These are phyloP conservation scores for Miscanthus sacchariflorus DNA, from an alignment of 202 grass and related monocot species.

Conservation along the genomic window DNA sequence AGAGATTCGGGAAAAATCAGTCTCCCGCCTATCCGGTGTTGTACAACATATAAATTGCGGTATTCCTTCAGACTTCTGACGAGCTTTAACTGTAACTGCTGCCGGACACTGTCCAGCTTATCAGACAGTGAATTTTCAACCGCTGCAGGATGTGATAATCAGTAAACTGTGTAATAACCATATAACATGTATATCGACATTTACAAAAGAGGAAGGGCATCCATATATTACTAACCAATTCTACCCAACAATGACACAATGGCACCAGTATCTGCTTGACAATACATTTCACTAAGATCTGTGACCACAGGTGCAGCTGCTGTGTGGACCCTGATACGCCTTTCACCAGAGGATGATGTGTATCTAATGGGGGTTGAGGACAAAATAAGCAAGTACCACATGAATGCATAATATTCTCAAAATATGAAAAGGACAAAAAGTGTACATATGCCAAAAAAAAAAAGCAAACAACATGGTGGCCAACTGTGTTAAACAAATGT, in stretches of 20 bases:
- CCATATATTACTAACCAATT: conserved; percentile 64
- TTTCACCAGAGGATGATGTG: conserved; percentile 94
- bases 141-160: conserved; percentile 59
- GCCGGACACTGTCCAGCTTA: conserved; percentile 89
- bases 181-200: conserved; percentile 30
- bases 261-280: conserved; percentile 92
- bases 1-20: conserved; percentile 94
- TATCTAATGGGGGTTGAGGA: conserved; percentile 80
- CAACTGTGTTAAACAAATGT: neutral
- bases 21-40: conserved; percentile 83
- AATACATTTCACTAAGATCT: conserved; percentile 99
- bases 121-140: conserved; percentile 92
- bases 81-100: conserved; percentile 88
- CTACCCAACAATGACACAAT: conserved; percentile 79
- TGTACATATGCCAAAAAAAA: conserved; percentile 11
- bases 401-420: conserved; percentile 26
- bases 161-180: conserved; percentile 36
- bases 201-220: conserved; percentile 23
- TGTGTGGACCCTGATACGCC: conserved; percentile 97
- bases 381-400: conserved; percentile 46
- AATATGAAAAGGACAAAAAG: conserved; percentile 8
- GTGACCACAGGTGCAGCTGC: conserved; percentile 91
- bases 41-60: conserved; percentile 81
- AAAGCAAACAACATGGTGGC: neutral
- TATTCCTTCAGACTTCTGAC: conserved; percentile 97